A percentile compares a stretch with the other conserved stretches of the same genome.
phyloP scores from a whole-genome alignment of 352 stramenopile genomes.

The Poterioochromonas sp. region DNA sequence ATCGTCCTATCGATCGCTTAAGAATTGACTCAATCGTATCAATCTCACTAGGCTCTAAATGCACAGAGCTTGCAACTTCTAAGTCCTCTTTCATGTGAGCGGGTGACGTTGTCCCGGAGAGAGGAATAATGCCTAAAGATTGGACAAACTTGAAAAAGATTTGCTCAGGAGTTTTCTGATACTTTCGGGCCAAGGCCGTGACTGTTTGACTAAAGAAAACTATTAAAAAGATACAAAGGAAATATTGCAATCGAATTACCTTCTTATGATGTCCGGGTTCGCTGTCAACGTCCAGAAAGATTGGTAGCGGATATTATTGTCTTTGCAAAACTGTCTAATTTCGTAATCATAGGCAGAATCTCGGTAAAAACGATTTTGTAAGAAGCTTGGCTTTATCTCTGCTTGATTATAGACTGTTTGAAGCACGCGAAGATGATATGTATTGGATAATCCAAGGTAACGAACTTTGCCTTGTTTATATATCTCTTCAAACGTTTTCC shows the following conservation, averaged over 20 bases:
- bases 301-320: constrained; percentile 53
- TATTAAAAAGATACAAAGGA: background rate
- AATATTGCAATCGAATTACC: background rate
- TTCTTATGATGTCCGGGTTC: constrained; percentile 49
- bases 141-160: constrained; percentile 24
- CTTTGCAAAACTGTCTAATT: constrained; percentile 53
- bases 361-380: constrained; percentile 61
- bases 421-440: constrained; percentile 52
- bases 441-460: constrained; percentile 54
- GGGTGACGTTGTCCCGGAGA: background rate
- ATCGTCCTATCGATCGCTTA: too few relatives aligned
- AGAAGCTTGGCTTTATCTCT: constrained; percentile 50
- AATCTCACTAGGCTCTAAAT: background rate
- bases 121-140: background rate
- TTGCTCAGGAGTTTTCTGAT: constrained; percentile 2
- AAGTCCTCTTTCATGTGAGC: constrained; percentile 25
- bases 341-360: constrained; percentile 54
- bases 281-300: constrained; percentile 59
- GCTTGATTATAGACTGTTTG: constrained; percentile 50
- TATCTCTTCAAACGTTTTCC: constrained; percentile 52
- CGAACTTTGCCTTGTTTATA: constrained; percentile 51
- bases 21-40: background rate
- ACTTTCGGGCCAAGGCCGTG: background rate
- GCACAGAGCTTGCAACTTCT: background rate
- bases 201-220: background rate